Conservation (phyloP, 352 stramenopile species). For the Elongisporangium senticosum region DNA sequence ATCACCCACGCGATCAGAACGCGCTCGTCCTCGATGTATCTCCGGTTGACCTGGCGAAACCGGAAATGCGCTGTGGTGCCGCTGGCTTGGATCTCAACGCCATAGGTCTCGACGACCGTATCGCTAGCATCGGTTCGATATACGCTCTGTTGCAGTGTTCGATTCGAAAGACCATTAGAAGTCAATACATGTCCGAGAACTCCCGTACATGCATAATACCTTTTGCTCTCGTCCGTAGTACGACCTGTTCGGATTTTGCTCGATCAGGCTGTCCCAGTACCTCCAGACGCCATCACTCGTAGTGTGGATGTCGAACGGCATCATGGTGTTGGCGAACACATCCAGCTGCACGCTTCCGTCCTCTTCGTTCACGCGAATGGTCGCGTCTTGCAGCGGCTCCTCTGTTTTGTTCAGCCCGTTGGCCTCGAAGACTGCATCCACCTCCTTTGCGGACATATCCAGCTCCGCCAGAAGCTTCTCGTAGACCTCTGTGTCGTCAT, state of each 20-base stretch:
- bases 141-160: conserved; percentile 23
- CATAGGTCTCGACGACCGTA: conserved; percentile 56
- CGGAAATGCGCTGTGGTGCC: conserved; percentile 45
- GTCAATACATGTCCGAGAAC: conserved; percentile 1
- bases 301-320: conserved; percentile 26
- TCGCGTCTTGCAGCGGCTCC: conserved; percentile 21
- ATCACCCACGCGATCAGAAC: conserved; percentile 51
- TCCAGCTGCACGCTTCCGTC: conserved; percentile 30
- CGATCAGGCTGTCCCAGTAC: conserved; percentile 27
- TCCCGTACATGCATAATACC: conserved; percentile 16
- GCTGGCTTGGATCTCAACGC: conserved; percentile 46
- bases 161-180: background rate
- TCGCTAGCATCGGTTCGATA: conserved; percentile 40
- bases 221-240: conserved; percentile 32
- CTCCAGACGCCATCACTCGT: conserved; percentile 26
- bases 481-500: conserved; percentile 23
- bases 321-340: conserved; percentile 33
- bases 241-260: conserved; percentile 23
- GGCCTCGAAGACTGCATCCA: conserved; percentile 28
- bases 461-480: conserved; percentile 25
- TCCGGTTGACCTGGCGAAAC: conserved; percentile 45
- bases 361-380: conserved; percentile 23
- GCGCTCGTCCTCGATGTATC: conserved; percentile 38
- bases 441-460: conserved; percentile 21
- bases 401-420: conserved; percentile 27